Evolutionary conservation across 1,284 basidiomycete species (phyloP).

Genomic region (Apiotrichum montevideense): DNA sequence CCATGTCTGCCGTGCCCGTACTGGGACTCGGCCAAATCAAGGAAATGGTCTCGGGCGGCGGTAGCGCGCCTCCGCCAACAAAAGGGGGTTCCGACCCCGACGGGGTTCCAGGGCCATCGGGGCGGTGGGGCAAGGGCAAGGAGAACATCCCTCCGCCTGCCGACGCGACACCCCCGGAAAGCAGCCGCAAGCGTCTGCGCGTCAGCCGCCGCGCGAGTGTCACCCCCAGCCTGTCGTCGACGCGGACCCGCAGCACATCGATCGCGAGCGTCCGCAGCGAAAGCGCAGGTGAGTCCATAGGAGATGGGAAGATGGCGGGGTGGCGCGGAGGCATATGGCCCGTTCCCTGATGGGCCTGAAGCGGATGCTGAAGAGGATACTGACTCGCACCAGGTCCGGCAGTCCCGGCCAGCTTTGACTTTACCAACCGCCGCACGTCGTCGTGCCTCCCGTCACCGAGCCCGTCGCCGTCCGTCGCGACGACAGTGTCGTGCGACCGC

Average conservation of each 20-base stretch:
- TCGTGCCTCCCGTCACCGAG: conserved; percentile 29
- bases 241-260: conserved; percentile 30
- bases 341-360: background rate
- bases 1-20: conserved; percentile 24
- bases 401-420: conserved; percentile 1
- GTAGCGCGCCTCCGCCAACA: conserved; percentile 7
- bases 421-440: conserved; percentile 11
- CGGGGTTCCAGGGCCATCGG: conserved; percentile 15
- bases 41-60: conserved; percentile 1
- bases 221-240: background rate
- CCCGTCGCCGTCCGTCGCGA: conserved; percentile 32
- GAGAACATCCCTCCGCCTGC: conserved; percentile 42
- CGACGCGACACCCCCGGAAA: conserved; percentile 13
- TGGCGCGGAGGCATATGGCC: conserved; percentile 7
- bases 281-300: conserved; percentile 19
- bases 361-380: background rate
- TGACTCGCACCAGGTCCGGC: conserved; percentile 1
- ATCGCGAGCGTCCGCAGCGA: conserved; percentile 40
- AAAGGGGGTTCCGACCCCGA: conserved; percentile 12
- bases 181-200: conserved; percentile 31
- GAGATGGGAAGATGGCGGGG: background rate
- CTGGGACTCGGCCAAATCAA: conserved; percentile 15
- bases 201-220: conserved; percentile 12
- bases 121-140: conserved; percentile 36
- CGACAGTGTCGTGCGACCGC: conserved; percentile 21